These are phyloP conservation scores for Penicillium cataractarum DNA, from an alignment of 495 filamentous ascomycete species.

Conservation along the genomic window DNA sequence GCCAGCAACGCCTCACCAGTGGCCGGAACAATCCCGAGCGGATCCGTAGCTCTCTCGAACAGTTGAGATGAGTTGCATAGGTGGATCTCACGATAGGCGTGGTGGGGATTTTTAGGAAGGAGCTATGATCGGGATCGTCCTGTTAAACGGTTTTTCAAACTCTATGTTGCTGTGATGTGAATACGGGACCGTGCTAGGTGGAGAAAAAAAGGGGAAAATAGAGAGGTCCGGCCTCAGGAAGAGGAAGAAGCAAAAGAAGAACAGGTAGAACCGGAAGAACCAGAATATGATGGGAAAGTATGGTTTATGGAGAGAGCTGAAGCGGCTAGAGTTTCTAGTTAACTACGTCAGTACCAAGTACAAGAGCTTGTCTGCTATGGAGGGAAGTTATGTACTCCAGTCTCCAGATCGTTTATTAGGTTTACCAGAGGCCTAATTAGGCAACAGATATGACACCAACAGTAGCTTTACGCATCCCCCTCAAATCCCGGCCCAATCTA, in stretches of 20 bases:
- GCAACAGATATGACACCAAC: background rate
- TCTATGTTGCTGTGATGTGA: background rate
- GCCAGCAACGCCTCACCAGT: background rate
- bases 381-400: background rate
- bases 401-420: background rate
- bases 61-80: slow-evolving; percentile 21
- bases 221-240: background rate
- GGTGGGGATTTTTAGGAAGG: background rate
- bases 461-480: background rate
- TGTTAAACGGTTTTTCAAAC: slow-evolving; percentile 16
- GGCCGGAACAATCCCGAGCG: slow-evolving; percentile 7
- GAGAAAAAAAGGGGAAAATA: background rate
- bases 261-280: background rate
- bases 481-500: background rate
- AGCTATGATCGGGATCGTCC: slow-evolving; percentile 21
- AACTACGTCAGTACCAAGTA: background rate
- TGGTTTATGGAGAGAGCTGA: background rate
- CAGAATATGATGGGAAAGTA: background rate
- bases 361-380: background rate
- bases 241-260: background rate
- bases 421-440: background rate
- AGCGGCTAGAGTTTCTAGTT: background rate
- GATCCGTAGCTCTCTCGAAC: slow-evolving; percentile 2
- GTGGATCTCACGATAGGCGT: slow-evolving; percentile 6
- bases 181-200: background rate